Evolutionary conservation across 2,329 filamentous ascomycete genomes (phyloP), one percentile per base, ranked within the genome.

Genomic region (Talaromyces sp.): DNA sequence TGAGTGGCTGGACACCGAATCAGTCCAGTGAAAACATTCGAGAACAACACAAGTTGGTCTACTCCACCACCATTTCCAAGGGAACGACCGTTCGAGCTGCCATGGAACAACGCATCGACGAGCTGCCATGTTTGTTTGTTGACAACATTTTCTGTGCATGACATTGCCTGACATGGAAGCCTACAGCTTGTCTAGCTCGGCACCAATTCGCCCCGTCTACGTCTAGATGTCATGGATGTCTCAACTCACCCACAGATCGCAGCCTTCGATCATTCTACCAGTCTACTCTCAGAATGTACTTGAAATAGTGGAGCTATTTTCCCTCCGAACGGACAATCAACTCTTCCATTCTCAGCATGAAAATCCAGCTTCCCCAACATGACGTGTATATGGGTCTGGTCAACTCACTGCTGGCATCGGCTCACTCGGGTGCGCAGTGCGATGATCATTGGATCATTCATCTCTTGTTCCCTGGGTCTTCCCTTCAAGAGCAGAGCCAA

Each of bases 341-440:
- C 61, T 13, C 11, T 22, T 27, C 8, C 6, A 27, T 56, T 63
- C 61, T 63, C 51, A 51, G 40, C 61, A 58, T 13, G 10, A n/a
- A 10, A 11, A 22, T 36, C 36, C 19, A 15, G 19, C 17, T 2
- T n/a, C 51, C 19, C 51, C 51, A 58, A 27, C 51, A 63, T 63
- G 61, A 63, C 61, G 61, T 63, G 25, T 58, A 58, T 34, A 58
- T n/a, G 25, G 49, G 4, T 58, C 19, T 11, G 1, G 11, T 58
- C 27, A 19, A 3, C 22, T n/a, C 29, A 11, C 27, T 58, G 11
- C 61, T 34, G 7, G 22, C 17, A 58, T 43, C 61, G 61, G 61
- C 36, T 56, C 51, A n/a, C 29, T 45, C 61, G 61, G 61, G 17
- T 58, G 8, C 6, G n/a, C 22, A 51, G 29, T 40, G 29, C 29